A percentile compares a stretch with the other conserved stretches of the same genome.
Evolutionary conservation across 2,329 filamentous ascomycete species (phyloP).

Genomic region (Herpomyces periplanetae): DNA sequence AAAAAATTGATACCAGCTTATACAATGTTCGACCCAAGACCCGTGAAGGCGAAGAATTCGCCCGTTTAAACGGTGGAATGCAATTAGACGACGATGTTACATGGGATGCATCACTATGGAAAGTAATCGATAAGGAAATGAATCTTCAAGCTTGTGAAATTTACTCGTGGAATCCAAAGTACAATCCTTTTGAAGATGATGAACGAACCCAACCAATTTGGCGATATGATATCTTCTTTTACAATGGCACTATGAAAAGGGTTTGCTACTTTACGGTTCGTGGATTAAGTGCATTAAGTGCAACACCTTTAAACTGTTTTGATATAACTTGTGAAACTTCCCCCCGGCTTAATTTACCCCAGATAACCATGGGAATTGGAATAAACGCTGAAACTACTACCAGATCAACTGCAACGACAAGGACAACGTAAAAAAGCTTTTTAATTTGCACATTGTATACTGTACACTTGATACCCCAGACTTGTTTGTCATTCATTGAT

Average conservation of each 20-base stretch:
- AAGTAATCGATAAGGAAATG: conserved; percentile 77
- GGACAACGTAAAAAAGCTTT: too few species aligned
- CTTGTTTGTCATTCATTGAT: too few species aligned
- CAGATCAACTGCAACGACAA: too few species aligned
- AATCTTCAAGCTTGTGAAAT: conserved; percentile 48
- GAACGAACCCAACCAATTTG: conserved; percentile 81
- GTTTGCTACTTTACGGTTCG: conserved; percentile 78
- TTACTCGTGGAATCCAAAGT: conserved; percentile 57
- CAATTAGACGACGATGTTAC: conserved; percentile 10
- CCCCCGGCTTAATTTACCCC: too few species aligned
- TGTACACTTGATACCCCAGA: too few species aligned
- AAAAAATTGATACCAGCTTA: conserved; percentile 48
- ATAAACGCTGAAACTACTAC: too few species aligned
- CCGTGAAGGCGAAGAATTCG: conserved; percentile 6
- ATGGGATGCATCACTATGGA: conserved; percentile 77
- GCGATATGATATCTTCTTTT: conserved; percentile 89
- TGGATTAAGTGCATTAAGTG: conserved; percentile 37
- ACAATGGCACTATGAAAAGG: conserved; percentile 63
- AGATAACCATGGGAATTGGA: too few species aligned
- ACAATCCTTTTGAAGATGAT: conserved; percentile 64
- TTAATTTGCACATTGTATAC: too few species aligned
- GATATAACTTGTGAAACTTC: too few species aligned
- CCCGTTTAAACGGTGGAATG: conserved; percentile 8
- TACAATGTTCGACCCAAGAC: conserved; percentile 32
- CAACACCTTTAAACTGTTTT: too few species aligned